A percentile compares a stretch with the other conserved stretches of the same genome.
phyloP scores from a whole-genome alignment of 257 asterid species.

The Nicotiana tomentosiformis region DNA sequence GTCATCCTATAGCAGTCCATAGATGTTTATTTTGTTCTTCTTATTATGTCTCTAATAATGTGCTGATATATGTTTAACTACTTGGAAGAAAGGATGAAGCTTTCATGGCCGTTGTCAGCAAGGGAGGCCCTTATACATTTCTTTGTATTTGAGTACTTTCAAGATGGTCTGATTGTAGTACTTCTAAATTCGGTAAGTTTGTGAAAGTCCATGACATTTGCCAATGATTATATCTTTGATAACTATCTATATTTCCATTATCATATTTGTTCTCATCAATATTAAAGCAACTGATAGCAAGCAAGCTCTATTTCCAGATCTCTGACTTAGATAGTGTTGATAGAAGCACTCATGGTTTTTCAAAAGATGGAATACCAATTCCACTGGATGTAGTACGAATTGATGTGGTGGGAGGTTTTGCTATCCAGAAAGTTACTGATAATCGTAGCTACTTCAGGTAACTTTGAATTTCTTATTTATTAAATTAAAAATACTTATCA shows the following conservation, averaged over 20 bases:
- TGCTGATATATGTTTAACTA: slow-evolving; percentile 14
- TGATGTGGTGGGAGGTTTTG: slow-evolving; percentile 82
- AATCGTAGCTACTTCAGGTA: slow-evolving; percentile 81
- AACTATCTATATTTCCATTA: neutral
- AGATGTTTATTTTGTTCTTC: neutral
- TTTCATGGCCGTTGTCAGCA: slow-evolving; percentile 88
- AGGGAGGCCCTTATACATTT: slow-evolving; percentile 74
- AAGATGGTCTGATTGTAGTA: slow-evolving; percentile 72
- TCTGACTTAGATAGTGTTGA: slow-evolving; percentile 59
- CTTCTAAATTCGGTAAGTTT: slow-evolving; percentile 68
- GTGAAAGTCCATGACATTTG: neutral
- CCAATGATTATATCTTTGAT: neutral
- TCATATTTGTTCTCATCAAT: neutral
- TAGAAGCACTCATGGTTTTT: slow-evolving; percentile 62
- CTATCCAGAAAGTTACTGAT: slow-evolving; percentile 61
- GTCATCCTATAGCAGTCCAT: slow-evolving; percentile 6
- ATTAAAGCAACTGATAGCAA: neutral
- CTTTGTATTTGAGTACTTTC: slow-evolving; percentile 68
- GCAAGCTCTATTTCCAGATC: slow-evolving; percentile 32
- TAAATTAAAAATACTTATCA: neutral
- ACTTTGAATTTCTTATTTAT: neutral
- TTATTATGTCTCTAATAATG: slow-evolving; percentile 23
- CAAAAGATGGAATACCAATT: slow-evolving; percentile 60
- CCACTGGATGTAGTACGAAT: slow-evolving; percentile 72
- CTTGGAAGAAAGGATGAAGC: slow-evolving; percentile 95